Evolutionary conservation across 1,284 basidiomycete species (phyloP), one percentile per base, ranked within the genome.

Genomic region (Leccinum ponderosum): DNA sequence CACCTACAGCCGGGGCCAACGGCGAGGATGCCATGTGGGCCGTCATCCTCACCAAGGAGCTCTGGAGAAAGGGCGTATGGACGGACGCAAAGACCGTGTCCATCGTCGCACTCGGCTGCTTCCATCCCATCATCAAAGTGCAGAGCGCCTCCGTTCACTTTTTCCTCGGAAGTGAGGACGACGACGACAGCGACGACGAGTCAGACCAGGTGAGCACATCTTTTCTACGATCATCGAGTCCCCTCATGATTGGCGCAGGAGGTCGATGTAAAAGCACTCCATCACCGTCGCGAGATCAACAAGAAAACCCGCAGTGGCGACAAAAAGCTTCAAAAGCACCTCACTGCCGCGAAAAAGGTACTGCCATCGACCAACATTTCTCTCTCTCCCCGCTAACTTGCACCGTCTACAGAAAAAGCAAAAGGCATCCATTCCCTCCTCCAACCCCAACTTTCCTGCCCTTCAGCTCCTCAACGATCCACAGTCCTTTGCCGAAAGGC

Each of bases 21-120:
- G 86, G 87, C 6, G 91, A 93, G 44, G 97, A 98, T 71, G 96
- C 97, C 2, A 92, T 98, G 85, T 99, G 97, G 97, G 97, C 97
- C 1, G 90, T 99, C 51, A 91, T 97, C 55, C 78, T 99, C 58
- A 94, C 96, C 14, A 92, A 94, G 71, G 96, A 99, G 69, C 80
- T 99, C 27, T 99, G 97, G 97, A 86, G 86, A 68, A 98, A 97
- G 77, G 87, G 89, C 37, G 87, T 97, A 47, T 99, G 97, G 93
- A 90, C 85, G 59, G 97, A 99, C 73, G 85, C 89, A 3, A 98
- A 98, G 79, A 88, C 95, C 0, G 95, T 99, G 6, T 90, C 96
- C 5, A 97, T 99, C 68, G 84, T 98, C 59, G 88, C 94, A 0
- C 81, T 96, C 37, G 97, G 94, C 1, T 97, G 94, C 72, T 94